These are phyloP conservation scores for Solioccasus polychromus DNA, from an alignment of 768 basidiomycete genomes.

Conservation along the genomic window DNA sequence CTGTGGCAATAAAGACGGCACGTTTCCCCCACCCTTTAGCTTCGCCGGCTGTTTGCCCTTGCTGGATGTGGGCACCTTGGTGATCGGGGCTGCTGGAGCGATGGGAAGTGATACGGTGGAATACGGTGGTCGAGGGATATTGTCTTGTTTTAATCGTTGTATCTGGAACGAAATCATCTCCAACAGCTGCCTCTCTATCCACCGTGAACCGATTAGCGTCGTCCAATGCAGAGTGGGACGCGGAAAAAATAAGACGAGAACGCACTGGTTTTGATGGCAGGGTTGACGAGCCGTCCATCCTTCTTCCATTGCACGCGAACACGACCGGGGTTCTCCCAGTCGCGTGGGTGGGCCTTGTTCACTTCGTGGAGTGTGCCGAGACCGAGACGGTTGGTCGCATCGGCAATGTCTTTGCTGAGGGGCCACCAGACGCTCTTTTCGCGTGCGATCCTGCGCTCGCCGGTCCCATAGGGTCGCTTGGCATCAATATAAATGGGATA, in stretches of 20 bases:
- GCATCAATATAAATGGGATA: conserved; percentile 98
- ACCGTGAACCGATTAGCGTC: background rate
- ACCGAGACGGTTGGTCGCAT: conserved; percentile 74
- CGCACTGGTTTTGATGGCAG: conserved; percentile 73
- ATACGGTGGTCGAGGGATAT: conserved; percentile 63
- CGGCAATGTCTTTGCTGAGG: conserved; percentile 87
- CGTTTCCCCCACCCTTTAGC: conserved; percentile 40
- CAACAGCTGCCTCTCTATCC: conserved; percentile 72
- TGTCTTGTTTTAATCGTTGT: conserved; percentile 70
- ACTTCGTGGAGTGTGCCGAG: conserved; percentile 86
- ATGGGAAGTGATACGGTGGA: conserved; percentile 33
- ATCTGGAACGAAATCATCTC: conserved; percentile 73
- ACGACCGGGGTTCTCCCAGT: conserved; percentile 98
- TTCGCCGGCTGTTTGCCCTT: conserved; percentile 55
- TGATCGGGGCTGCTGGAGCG: conserved; percentile 28
- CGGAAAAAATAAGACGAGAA: conserved; percentile 12
- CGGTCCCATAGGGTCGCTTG: conserved; percentile 81
- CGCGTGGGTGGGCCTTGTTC: conserved; percentile 85
- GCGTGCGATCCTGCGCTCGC: conserved; percentile 78
- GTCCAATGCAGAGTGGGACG: background rate
- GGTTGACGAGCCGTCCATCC: conserved; percentile 64
- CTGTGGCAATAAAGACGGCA: conserved; percentile 23
- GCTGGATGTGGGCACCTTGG: conserved; percentile 31
- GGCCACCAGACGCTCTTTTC: conserved; percentile 92
- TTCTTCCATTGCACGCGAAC: conserved; percentile 93